Evolutionary conservation across 2,329 filamentous ascomycete genomes (phyloP), one percentile per base, ranked within the genome.

Genomic region (Paraphoma chrysanthemicola): DNA sequence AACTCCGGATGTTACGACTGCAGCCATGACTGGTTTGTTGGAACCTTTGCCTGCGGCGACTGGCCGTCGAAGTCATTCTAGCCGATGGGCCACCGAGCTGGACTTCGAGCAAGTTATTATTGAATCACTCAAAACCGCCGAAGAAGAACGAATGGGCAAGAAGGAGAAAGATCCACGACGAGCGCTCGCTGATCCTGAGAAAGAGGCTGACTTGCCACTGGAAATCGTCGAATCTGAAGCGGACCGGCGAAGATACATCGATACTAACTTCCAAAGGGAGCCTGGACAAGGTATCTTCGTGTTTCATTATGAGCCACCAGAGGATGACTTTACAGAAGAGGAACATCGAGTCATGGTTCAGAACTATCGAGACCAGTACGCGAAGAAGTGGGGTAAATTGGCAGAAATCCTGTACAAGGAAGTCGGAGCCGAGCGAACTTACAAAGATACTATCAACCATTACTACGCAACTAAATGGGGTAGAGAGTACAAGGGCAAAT

Each of bases 341-440:
- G 91, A 95, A 73, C 82, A 86, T 38, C 83, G 85, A 44, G 81
- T 85, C 29, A 93, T 95, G 70, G 89, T 93, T 64, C 88, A 89
- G 64, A 84, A 86, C 10, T 94, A 92, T 68, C 82, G 91, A 48
- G 89, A 92, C 59, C 71, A 76, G 43, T 86, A 85, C 55, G 90
- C 90, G 0, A 95, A 95, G 81, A 90, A 93, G 69, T 95, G 90
- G 90, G 90, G 90, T 54, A 88, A 86, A 66, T 88, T 95, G 55
- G 89, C 91, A 5, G 86, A 90, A 56, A 82, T 83, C 23, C 78
- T 94, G 16, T 69, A 73, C 53, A 74, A 75, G 56, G 71, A 76
- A 47, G 69, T 70, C 42, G 73, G 73, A 6, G 84, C 85, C 0
- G 82, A 84, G 30, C 86, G 91, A 23, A 88, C 90, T 67, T 93